Conservation (phyloP, 352 stramenopile species). For the Pythium utonaiense region DNA sequence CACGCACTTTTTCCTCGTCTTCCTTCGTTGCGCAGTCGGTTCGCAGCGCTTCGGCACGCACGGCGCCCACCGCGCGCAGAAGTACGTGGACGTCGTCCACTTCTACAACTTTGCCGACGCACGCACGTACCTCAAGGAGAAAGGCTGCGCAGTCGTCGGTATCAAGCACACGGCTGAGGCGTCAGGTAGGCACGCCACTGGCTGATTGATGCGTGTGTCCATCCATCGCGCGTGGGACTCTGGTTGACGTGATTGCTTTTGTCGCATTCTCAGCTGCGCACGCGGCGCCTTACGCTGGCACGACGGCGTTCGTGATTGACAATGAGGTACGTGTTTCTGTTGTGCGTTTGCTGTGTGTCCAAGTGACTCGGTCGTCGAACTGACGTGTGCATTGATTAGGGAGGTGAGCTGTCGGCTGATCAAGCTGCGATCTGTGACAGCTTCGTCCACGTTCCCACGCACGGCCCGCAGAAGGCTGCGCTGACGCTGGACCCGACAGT, state of each 20-base stretch:
- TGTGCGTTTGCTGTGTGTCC: neutral
- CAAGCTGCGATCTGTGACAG: slow-evolving; percentile 63
- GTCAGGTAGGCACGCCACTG: slow-evolving; percentile 6
- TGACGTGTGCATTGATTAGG: neutral
- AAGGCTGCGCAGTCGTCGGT: slow-evolving; percentile 58
- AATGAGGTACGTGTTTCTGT: slow-evolving; percentile 57
- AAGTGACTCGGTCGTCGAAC: neutral
- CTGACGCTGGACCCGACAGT: slow-evolving; percentile 62
- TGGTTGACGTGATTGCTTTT: slow-evolving; percentile 21
- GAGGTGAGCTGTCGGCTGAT: slow-evolving; percentile 43
- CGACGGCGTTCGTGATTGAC: slow-evolving; percentile 70
- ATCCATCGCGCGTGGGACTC: slow-evolving; percentile 10
- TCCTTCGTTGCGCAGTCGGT: slow-evolving; percentile 37
- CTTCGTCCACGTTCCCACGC: slow-evolving; percentile 58
- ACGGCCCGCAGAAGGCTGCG: slow-evolving; percentile 34
- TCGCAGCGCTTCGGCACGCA: slow-evolving; percentile 76
- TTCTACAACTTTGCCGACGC: slow-evolving; percentile 70
- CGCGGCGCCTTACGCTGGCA: slow-evolving; percentile 39
- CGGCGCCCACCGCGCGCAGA: slow-evolving; percentile 71
- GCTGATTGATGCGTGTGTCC: neutral
- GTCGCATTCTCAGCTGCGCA: slow-evolving; percentile 36
- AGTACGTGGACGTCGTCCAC: slow-evolving; percentile 73
- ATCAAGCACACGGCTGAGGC: slow-evolving; percentile 23
- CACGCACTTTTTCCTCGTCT: neutral
- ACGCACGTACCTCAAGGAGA: slow-evolving; percentile 47